phyloP scores from a whole-genome alignment of 305 asterid species.

The Ilex paraguariensis region DNA sequence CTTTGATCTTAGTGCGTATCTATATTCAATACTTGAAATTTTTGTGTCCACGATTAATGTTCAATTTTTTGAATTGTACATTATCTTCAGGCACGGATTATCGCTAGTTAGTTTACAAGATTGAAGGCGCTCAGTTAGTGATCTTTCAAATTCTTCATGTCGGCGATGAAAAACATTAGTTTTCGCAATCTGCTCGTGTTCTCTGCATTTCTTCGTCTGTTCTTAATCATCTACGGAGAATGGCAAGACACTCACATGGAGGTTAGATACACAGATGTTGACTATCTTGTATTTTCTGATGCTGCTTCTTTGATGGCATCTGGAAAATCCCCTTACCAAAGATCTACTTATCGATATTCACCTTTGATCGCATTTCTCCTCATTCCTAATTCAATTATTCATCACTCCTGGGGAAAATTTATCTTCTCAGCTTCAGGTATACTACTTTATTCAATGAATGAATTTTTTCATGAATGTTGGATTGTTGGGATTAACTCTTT shows the following conservation, averaged over 20 bases:
- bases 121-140: too few relatives aligned
- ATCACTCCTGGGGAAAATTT: conserved; percentile 82
- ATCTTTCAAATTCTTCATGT: background rate
- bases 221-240: conserved; percentile 72
- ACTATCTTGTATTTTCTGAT: conserved; percentile 86
- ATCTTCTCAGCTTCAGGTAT: conserved; percentile 75
- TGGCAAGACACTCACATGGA: conserved; percentile 94
- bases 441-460: background rate
- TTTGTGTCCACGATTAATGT: too few relatives aligned
- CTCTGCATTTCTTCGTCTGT: conserved; percentile 59
- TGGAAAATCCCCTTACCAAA: conserved; percentile 72
- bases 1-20: too few relatives aligned
- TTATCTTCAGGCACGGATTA: too few relatives aligned
- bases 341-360: conserved; percentile 89
- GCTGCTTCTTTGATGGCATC: conserved; percentile 74
- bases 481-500: too few relatives aligned
- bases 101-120: too few relatives aligned
- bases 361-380: conserved; percentile 76
- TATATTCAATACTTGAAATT: too few relatives aligned
- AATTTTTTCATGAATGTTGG: too few relatives aligned
- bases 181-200: conserved; percentile 44
- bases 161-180: conserved; percentile 41
- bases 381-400: conserved; percentile 70
- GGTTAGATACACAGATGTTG: conserved; percentile 87
- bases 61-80: too few relatives aligned